Base-by-base conservation (phyloP, 202 grass and related monocot genomes). In the Panicum virgatum region DNA sequence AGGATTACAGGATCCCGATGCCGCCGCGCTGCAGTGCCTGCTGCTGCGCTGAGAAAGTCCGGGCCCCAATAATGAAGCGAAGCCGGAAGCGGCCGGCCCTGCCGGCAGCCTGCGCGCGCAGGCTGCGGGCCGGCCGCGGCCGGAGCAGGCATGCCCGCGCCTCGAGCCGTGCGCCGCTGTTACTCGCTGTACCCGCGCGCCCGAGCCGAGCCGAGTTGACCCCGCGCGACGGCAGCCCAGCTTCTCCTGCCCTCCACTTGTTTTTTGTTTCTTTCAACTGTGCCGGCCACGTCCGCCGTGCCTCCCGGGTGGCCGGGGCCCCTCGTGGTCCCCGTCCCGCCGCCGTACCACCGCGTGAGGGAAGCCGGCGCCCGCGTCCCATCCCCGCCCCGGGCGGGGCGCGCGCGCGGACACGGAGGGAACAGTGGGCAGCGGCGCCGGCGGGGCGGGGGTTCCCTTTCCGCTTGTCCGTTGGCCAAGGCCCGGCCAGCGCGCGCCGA, bases 111-210 rank as follows among this genome's bases (percentile, higher is more conserved):
- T 34, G 32, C 32, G 32, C 32, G 38, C 36, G 18, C 7, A 19
- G 19, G 5, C 45, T 72, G 69, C 45, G 3, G 63, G 37, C 36
- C 5, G 42, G 67, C 66, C 0, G n/a, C 0, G n/a, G 40, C 40
- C 44, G 60, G 47, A 53, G 70, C 77, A 10, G 12, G 76, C 76
- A 42, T 62, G 34, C 62, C 69, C 12, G 71, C 38, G 48, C 83
- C 88, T 89, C 88, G 88, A 86, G 88, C 83, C 88, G 83, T 78
- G 79, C 88, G 88, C 82, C 78, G 72, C 78, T 73, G 87, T 71
- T 74, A 71, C 80, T 73, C 40, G 71, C 62, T 77, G 82, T 83
- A 46, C 77, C 40, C 42, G 62, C 43, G 26, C 26, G 62, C 34
- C 14, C 67, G 1, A 3, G 43, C 18, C 51, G 3, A 22, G 50